Evolutionary conservation across 2,329 filamentous ascomycete genomes (phyloP).

Genomic region (Trichoderma semiorbis): DNA sequence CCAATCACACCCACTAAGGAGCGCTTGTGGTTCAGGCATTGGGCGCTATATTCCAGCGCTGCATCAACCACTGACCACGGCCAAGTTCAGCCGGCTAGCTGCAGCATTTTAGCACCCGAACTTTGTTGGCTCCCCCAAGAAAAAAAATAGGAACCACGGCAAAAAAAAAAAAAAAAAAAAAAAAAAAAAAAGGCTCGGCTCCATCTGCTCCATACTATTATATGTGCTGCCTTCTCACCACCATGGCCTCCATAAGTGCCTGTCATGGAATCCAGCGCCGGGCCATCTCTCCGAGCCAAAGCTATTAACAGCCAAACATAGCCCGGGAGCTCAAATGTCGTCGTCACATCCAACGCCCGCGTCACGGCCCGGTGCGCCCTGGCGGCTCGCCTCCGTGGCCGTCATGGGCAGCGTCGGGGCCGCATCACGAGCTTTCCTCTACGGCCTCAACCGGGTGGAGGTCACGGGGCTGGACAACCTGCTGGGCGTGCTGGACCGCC

Average conservation of each 20-base stretch:
- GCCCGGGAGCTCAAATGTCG: slow-evolving; percentile 17
- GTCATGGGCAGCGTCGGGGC: slow-evolving; percentile 71
- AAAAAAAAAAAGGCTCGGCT: neutral
- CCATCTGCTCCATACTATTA: neutral
- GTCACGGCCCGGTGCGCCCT: slow-evolving; percentile 57
- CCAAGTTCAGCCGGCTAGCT: neutral
- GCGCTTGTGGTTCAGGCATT: neutral
- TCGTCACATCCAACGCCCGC: slow-evolving; percentile 24
- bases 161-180: neutral
- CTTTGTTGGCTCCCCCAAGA: neutral
- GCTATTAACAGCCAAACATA: neutral
- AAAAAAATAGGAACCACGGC: neutral
- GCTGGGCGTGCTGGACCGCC: slow-evolving; percentile 68
- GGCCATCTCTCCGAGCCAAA: neutral
- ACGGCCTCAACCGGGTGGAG: slow-evolving; percentile 70
- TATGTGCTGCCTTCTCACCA: neutral
- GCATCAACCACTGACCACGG: neutral
- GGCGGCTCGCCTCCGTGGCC: slow-evolving; percentile 69
- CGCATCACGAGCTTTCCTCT: slow-evolving; percentile 71
- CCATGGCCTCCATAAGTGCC: neutral
- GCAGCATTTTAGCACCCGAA: neutral
- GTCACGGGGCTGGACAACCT: slow-evolving; percentile 74
- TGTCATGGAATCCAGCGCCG: slow-evolving; percentile 4
- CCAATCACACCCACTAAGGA: neutral
- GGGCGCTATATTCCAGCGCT: slow-evolving; percentile 3